Evolutionary conservation across 2,329 filamentous ascomycete species (phyloP), one percentile per base, ranked within the genome.

Genomic region (Exophiala oligosperma): DNA sequence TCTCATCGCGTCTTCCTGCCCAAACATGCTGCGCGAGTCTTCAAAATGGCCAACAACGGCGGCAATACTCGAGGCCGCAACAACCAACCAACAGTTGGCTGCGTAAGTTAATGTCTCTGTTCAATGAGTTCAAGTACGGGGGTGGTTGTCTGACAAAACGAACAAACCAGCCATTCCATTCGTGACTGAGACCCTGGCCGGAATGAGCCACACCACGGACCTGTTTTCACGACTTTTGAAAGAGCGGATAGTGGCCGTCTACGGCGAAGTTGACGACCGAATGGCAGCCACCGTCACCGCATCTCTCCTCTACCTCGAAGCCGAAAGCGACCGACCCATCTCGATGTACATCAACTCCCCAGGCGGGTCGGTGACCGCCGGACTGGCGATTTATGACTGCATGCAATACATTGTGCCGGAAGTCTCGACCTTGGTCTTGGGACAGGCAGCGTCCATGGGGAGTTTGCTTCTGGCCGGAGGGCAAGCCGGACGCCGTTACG

Each of bases 321-420:
- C 93, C 69, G 94, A 99, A 71, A 56, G 52, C 38, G 91, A 91
- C 70, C 92, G 93, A 73, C 90, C 92, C 11, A 97, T 99, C 65
- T 94, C 90, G 52, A 90, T 99, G 73, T 99, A 99, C 75, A 99
- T 99, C 74, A 96, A 99, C 78, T 96, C 91, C 0, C 93, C 93
- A 0, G 94, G 94, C 50, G 94, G 94, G 56, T 93, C 90, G 43
- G 92, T 99, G 41, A 93, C 89, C 61, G 93, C 94, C 1, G 84
- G 84, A 82, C 70, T 88, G 60, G 92, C 94, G 26, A 97, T 99
- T 69, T 99, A 99, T 81, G 94, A 99, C 73, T 99, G 94, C 11
- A 97, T 99, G 93, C 87, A 89, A 67, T 99, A 99, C 74, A 97
- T 99, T 71, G 87, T 88, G 60, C 90, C 90, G 2, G 91, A 93